Base-by-base conservation (phyloP, 345 rosid species). In the Psidium friedrichsthalianum region DNA sequence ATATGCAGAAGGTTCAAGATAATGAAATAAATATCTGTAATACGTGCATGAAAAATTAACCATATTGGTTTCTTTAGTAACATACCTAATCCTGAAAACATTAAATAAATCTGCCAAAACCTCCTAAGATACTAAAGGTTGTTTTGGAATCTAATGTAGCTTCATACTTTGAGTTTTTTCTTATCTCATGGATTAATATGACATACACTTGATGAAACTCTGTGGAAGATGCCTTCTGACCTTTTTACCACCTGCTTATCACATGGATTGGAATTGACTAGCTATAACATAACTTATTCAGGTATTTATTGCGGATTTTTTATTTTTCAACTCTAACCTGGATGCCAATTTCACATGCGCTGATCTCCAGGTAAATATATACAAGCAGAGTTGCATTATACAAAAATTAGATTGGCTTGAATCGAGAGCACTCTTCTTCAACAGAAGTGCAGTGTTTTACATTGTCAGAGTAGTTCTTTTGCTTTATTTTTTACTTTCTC, bases 231-330 rank as follows among this genome's bases (percentile, higher is more conserved):
- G 47, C 40, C 80, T 40, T 69, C 25, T 69, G 21, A 69, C 80
- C 80, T 69, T 32, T 69, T 69, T 12, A 20, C 24, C 47, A 36
- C 80, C 80, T 69, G 47, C 25, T 69, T 69, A 69, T 69, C 20
- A 12, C 42, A 36, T 69, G 47, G 47, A 69, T 69, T 69, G 47
- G 36, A 32, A 85, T 57, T 42, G 69, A 56, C 56, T 32, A 53
- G 76, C 25, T 40, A 74, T 53, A 82, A 58, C 82, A 47, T 83
- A 82, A 83, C 6, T 56, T 86, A 9, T 92, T 92, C 93, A 97
- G 98, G 99, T 95, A 82, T 96, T 94, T 91, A 95, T 96, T 87
- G 90, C 92, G n/a, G 99, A 97, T 91, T 97, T 95, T 91, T 95
- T n/a, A n/a, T n/a, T 95, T 87, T 95, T 97, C 86, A 94, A 92